Base-by-base conservation (phyloP, 768 basidiomycete species). In the Lactifluus volemus region DNA sequence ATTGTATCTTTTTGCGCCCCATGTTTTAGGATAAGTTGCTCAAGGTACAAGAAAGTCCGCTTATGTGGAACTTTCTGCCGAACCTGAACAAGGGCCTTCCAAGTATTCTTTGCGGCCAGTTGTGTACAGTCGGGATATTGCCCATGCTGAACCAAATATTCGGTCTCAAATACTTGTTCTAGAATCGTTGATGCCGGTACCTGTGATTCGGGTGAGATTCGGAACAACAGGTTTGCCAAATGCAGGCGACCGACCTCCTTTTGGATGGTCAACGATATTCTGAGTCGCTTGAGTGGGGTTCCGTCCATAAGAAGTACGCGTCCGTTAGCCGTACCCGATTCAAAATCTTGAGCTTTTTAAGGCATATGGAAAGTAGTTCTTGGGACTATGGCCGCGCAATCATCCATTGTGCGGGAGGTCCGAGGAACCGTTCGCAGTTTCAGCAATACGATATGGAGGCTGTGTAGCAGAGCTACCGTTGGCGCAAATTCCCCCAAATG, bases 271-370 rank as follows among this genome's bases (percentile, higher is more conserved):
- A 99, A 76, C 55, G 96, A 96, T 58, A 99, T 85, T 50, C 92
- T 83, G 63, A 98, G 72, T 41, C 97, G 82, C 70, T 95, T 44
- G 91, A 94, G 75, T 99, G 96, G 3, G 97, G 97, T 70, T 99
- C 97, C 21, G 97, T 99, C 97, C 97, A 99, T 69, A 98, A 92
- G 72, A 98, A 98, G 65, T 93, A 90, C 2, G 97, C 97, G 64
- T 98, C 96, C n/a, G 97, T 95, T 47, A 99, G 75, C 52, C 96
- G 89, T 30, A 98, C 93, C 78, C 92, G 94, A 68, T 84, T 87
- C 25, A 98, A 78, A 2, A 93, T 93, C 70, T 95, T 96, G 68
- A 98, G 84, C 73, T 95, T 96, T 71, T 90, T 92, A 60, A 99
- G 75, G 73, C 97, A 98, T 59, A 98, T 86, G 3, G 96, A 89